Evolutionary conservation across 345 rosid species (phyloP).

Genomic region (Bretschneidera sinensis): DNA sequence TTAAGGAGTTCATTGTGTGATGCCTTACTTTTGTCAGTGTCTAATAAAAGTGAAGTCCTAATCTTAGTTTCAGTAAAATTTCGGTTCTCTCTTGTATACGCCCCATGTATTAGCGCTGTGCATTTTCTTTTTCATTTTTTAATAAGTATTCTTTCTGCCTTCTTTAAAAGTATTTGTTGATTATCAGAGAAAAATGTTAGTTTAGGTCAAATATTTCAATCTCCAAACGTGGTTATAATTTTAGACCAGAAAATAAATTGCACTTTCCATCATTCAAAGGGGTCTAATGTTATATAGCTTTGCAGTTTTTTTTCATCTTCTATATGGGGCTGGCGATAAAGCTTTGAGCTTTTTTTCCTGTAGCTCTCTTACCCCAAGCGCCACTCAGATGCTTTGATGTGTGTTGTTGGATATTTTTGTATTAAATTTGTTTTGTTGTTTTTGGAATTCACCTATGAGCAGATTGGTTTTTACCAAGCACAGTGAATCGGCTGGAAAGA

Average conservation of each 20-base stretch:
- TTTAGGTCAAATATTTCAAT: neutral
- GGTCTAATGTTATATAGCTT: no score
- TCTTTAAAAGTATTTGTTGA: neutral
- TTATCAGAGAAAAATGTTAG: neutral
- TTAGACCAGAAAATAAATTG: neutral
- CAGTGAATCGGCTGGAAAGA: constrained; percentile 86
- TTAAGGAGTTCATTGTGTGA: neutral
- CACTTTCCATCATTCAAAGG: neutral
- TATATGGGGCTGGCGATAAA: no score
- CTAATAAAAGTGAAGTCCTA: neutral
- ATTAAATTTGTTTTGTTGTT: constrained; percentile 5
- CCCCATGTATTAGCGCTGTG: neutral
- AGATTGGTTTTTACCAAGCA: constrained; percentile 92
- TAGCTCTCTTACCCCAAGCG: no score
- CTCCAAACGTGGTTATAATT: no score
- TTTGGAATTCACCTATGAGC: constrained; percentile 19
- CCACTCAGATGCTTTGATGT: neutral
- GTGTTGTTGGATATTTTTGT: neutral
- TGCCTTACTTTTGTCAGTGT: neutral
- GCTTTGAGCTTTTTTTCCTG: no score
- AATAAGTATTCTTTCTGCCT: neutral
- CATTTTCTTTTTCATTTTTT: no score
- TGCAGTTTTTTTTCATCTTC: no score
- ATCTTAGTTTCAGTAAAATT: neutral
- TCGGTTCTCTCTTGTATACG: neutral